Conservation (phyloP, 345 rosid species). For the Capsella bursapastoris region DNA sequence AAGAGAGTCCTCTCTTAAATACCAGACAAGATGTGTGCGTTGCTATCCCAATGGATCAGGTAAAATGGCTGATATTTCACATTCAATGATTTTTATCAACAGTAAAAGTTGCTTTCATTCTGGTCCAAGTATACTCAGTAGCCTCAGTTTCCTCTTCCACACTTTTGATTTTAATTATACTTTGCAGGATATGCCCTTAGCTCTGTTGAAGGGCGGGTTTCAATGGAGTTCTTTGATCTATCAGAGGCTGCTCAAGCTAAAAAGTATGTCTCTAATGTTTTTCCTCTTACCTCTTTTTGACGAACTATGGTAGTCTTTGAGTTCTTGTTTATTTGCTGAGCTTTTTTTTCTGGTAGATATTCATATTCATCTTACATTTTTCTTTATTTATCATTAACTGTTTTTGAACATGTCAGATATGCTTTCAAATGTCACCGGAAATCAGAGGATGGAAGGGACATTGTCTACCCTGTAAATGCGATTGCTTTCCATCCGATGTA, state of each 20-base stretch:
- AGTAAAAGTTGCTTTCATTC: neutral
- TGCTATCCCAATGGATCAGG: constrained; percentile 97
- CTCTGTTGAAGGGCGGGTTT: constrained; percentile 94
- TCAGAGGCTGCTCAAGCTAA: constrained; percentile 94
- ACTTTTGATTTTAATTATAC: constrained; percentile 8
- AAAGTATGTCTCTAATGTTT: constrained; percentile 57
- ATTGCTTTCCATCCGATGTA: constrained; percentile 98
- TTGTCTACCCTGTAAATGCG: constrained; percentile 94
- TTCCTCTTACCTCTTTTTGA: neutral
- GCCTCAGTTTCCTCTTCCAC: neutral
- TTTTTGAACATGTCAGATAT: constrained; percentile 56
- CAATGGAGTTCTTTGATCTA: constrained; percentile 97
- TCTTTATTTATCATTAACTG: neutral
- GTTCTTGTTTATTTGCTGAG: neutral
- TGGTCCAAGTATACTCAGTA: constrained; percentile 10
- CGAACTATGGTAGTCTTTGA: neutral
- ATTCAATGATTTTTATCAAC: neutral
- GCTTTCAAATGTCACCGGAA: constrained; percentile 97
- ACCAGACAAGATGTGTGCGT: constrained; percentile 94
- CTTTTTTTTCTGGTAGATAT: neutral
- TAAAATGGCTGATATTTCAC: constrained; percentile 35
- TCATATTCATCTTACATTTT: neutral
- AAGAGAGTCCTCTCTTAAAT: constrained; percentile 92
- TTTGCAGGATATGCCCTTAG: constrained; percentile 97
- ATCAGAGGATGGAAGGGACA: constrained; percentile 93